Evolutionary conservation across 768 basidiomycete genomes (phyloP).

Genomic region (Panus rudis): DNA sequence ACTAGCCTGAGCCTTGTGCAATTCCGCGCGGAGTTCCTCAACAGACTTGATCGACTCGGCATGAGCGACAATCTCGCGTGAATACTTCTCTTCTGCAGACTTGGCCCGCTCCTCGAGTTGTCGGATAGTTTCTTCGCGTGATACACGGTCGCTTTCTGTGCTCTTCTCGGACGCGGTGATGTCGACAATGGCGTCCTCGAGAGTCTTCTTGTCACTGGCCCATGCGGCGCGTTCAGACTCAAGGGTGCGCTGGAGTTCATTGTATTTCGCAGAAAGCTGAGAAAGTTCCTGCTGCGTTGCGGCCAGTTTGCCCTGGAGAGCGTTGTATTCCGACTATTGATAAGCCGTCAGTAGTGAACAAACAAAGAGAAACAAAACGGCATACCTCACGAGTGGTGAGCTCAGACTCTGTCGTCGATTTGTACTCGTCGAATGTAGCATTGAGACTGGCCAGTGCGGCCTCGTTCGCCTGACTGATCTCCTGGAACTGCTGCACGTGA

Average conservation of each 20-base stretch:
- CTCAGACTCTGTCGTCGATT: constrained; percentile 61
- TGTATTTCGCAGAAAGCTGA: constrained; percentile 40
- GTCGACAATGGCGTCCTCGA: constrained; percentile 79
- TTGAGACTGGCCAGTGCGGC: constrained; percentile 65
- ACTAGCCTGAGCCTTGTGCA: constrained; percentile 42
- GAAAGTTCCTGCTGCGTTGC: constrained; percentile 47
- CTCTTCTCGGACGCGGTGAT: constrained; percentile 68
- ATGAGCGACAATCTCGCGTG: constrained; percentile 76
- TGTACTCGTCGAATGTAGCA: constrained; percentile 75
- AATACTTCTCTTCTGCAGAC: constrained; percentile 76
- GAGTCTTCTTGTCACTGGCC: constrained; percentile 70
- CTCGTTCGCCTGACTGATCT: constrained; percentile 80
- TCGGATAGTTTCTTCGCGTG: constrained; percentile 60
- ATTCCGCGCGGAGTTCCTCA: constrained; percentile 55
- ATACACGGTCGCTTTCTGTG: constrained; percentile 53
- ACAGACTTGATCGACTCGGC: constrained; percentile 78
- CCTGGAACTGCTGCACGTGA: constrained; percentile 80
- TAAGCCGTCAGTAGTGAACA: not conserved
- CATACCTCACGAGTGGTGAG: constrained; percentile 62
- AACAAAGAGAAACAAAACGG: not conserved
- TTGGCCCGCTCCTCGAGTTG: constrained; percentile 63
- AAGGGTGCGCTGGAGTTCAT: constrained; percentile 55
- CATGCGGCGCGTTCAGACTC: constrained; percentile 67
- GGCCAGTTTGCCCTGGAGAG: constrained; percentile 56
- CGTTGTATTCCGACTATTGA: constrained; percentile 52